These are phyloP conservation scores for Colletotrichum euphorbiae DNA, from an alignment of 2,329 filamentous ascomycete genomes.

Conservation along the genomic window DNA sequence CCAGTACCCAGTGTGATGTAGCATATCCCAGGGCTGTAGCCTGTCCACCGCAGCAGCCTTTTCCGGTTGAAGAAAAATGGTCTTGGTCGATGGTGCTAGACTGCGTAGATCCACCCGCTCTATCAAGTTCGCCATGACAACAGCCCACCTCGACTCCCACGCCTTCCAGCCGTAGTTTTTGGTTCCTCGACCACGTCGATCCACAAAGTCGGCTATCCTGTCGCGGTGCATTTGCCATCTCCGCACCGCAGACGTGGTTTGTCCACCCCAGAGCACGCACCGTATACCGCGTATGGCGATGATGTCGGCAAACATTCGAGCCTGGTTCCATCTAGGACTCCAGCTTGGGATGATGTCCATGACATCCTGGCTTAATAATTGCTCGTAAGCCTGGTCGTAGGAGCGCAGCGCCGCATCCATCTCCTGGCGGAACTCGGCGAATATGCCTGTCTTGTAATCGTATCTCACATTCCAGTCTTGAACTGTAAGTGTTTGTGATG, in stretches of 20 bases:
- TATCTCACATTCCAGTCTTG: conserved; percentile 95
- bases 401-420: conserved; percentile 88
- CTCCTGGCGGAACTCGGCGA: conserved; percentile 94
- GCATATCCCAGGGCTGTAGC: conserved; percentile 70
- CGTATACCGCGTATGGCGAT: conserved; percentile 84
- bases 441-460: conserved; percentile 91
- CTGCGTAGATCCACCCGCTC: conserved; percentile 65
- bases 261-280: conserved; percentile 82
- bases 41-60: conserved; percentile 69
- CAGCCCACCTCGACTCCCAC: conserved; percentile 84
- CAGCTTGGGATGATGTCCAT: conserved; percentile 91
- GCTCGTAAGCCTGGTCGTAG: conserved; percentile 89
- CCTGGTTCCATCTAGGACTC: conserved; percentile 92
- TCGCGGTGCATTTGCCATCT: conserved; percentile 84
- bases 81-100: conserved; percentile 56
- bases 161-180: conserved; percentile 93
- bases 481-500: conserved; percentile 85
- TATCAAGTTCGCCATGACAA: conserved; percentile 71
- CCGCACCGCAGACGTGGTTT: conserved; percentile 82
- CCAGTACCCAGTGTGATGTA: conserved; percentile 77
- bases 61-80: conserved; percentile 67
- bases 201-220: conserved; percentile 80
- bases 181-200: conserved; percentile 85
- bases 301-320: conserved; percentile 85
- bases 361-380: conserved; percentile 82